Evolutionary conservation across 768 basidiomycete genomes (phyloP).

Genomic region (Piloderma croceum): DNA sequence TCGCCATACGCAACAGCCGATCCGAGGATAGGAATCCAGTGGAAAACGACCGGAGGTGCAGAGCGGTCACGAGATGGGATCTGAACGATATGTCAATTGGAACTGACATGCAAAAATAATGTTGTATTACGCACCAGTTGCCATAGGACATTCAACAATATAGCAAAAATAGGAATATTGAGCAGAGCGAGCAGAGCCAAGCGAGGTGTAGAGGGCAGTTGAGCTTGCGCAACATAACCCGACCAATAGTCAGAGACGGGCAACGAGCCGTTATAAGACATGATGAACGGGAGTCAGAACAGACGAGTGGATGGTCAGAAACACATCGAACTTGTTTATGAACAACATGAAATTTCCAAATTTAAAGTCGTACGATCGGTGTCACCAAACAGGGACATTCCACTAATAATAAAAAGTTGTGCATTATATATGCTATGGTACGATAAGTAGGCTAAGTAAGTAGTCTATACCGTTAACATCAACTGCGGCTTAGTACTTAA

Average conservation of each 20-base stretch:
- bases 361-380: too few species aligned
- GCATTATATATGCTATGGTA: too few species aligned
- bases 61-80: slow-evolving; percentile 61
- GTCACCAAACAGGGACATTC: too few species aligned
- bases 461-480: too few species aligned
- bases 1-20: slow-evolving; percentile 87
- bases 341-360: too few species aligned
- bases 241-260: slow-evolving; percentile 38
- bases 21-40: slow-evolving; percentile 86
- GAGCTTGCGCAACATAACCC: slow-evolving; percentile 37
- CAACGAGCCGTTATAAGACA: slow-evolving; percentile 32
- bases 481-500: too few species aligned
- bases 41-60: slow-evolving; percentile 88
- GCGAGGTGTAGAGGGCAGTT: slow-evolving; percentile 15
- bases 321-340: too few species aligned
- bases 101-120: not conserved
- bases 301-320: too few species aligned
- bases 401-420: too few species aligned
- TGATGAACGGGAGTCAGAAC: too few species aligned
- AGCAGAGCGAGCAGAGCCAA: slow-evolving; percentile 40
- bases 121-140: slow-evolving; percentile 76
- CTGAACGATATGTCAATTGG: slow-evolving; percentile 31
- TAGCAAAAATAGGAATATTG: slow-evolving; percentile 61
- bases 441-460: too few species aligned
- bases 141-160: slow-evolving; percentile 68